Evolutionary conservation across 2,329 filamentous ascomycete species (phyloP).

Genomic region (Colletotrichum costaricense): DNA sequence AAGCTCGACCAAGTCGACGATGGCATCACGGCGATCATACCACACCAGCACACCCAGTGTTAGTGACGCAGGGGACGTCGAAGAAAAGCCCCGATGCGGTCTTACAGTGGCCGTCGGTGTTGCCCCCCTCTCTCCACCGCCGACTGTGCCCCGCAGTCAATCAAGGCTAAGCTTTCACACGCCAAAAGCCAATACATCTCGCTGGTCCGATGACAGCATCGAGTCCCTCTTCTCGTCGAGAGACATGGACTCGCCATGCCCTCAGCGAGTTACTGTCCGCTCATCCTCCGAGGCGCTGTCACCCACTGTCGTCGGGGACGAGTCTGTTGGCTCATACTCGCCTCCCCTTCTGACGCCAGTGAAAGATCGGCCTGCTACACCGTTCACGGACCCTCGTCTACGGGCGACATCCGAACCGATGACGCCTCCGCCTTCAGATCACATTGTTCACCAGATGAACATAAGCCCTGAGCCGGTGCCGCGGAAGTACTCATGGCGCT

Average conservation of each 20-base stretch:
- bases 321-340: conserved; percentile 9
- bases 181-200: conserved; percentile 23
- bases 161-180: not conserved
- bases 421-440: conserved; percentile 29
- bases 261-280: conserved; percentile 11
- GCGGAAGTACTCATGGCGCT: conserved; percentile 28
- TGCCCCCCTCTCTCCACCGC: conserved; percentile 13
- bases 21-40: conserved; percentile 3
- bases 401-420: conserved; percentile 15
- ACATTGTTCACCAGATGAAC: conserved; percentile 12
- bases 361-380: conserved; percentile 24
- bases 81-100: not conserved
- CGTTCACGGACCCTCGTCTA: conserved; percentile 24
- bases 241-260: conserved; percentile 27
- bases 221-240: conserved; percentile 30
- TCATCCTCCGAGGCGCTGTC: conserved; percentile 27
- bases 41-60: not conserved
- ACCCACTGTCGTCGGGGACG: conserved; percentile 27
- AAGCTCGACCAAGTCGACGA: conserved; percentile 27
- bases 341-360: conserved; percentile 16
- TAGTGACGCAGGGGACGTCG: conserved; percentile 5
- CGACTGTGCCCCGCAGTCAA: conserved; percentile 15
- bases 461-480: conserved; percentile 3
- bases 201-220: conserved; percentile 33
- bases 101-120: not conserved